Percentiles rank a stretch among this genome's conserved stretches.
These are phyloP conservation scores for Papiliotrema laurentii DNA, from an alignment of 1,284 basidiomycete genomes.

Conservation along the genomic window DNA sequence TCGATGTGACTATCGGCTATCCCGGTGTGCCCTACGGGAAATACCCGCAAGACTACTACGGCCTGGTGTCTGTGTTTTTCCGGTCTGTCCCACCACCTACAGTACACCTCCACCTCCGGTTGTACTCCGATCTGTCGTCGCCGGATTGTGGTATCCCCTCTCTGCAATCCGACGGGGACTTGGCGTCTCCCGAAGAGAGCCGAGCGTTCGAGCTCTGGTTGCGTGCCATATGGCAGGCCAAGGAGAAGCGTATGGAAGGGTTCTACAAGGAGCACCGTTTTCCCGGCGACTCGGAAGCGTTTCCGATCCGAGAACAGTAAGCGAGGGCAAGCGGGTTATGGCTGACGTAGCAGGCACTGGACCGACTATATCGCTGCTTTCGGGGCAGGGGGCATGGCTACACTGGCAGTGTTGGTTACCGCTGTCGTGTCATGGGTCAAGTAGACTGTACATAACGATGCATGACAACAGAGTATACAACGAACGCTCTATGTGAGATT, in stretches of 20 bases:
- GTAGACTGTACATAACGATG: too few species aligned
- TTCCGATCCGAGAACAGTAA: constrained; percentile 32
- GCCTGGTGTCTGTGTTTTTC: constrained; percentile 81
- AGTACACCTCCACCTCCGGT: constrained; percentile 78
- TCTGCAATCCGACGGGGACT: constrained; percentile 15
- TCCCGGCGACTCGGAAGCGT: constrained; percentile 12
- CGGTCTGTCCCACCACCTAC: constrained; percentile 75
- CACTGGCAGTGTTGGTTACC: too few species aligned
- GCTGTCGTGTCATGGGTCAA: too few species aligned
- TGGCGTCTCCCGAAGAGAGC: constrained; percentile 63
- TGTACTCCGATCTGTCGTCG: constrained; percentile 57
- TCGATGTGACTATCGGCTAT: constrained; percentile 88
- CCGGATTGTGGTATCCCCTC: constrained; percentile 24
- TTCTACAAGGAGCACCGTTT: constrained; percentile 52
- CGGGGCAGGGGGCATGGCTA: background rate
- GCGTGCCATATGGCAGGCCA: constrained; percentile 70
- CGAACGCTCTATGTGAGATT: too few species aligned
- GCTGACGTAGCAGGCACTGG: background rate
- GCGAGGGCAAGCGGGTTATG: constrained; percentile 6
- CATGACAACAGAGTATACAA: too few species aligned
- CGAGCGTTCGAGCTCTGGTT: constrained; percentile 78
- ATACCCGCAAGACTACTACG: constrained; percentile 52
- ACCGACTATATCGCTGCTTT: constrained; percentile 2
- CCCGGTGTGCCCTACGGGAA: constrained; percentile 60
- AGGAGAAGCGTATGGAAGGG: constrained; percentile 67